phyloP scores from a whole-genome alignment of 495 filamentous ascomycete genomes.

The Melanomma pulvis-pyrius region DNA sequence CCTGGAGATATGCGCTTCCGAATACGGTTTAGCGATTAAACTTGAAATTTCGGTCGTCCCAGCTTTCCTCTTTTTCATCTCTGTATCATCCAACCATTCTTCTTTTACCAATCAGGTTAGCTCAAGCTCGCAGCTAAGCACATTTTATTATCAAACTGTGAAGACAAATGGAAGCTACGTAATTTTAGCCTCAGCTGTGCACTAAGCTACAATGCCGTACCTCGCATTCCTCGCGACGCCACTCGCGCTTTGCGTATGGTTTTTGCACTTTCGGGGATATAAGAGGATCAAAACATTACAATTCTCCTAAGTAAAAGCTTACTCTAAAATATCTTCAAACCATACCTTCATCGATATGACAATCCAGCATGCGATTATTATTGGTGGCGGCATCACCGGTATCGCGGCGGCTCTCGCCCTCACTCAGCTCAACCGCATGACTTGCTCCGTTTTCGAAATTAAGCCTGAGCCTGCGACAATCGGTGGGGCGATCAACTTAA shows the following conservation, averaged over 20 bases:
- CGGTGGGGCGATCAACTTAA: constrained; percentile 32
- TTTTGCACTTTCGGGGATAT: constrained; percentile 1
- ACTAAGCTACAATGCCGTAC: background rate
- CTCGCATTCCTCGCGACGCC: background rate
- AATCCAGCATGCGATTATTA: constrained; percentile 29
- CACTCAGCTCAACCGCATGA: constrained; percentile 11
- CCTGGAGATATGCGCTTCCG: too few species aligned
- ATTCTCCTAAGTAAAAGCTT: background rate
- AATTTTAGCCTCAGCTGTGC: background rate
- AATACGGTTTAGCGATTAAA: background rate
- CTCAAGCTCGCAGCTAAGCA: too few species aligned
- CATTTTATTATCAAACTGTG: too few species aligned
- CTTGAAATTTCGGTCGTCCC: background rate
- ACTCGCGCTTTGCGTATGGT: background rate
- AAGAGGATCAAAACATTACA: background rate
- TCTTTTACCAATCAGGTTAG: too few species aligned
- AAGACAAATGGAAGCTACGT: too few species aligned
- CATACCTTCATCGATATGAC: constrained; percentile 12
- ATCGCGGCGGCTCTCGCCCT: constrained; percentile 27
- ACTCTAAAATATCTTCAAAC: background rate
- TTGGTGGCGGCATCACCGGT: constrained; percentile 33
- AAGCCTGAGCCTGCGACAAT: constrained; percentile 29
- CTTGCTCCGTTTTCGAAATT: constrained; percentile 29
- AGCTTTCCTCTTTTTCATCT: background rate
- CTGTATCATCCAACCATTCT: too few species aligned